These are phyloP conservation scores for Camelina hispida DNA, from an alignment of 345 rosid genomes.

Conservation along the genomic window DNA sequence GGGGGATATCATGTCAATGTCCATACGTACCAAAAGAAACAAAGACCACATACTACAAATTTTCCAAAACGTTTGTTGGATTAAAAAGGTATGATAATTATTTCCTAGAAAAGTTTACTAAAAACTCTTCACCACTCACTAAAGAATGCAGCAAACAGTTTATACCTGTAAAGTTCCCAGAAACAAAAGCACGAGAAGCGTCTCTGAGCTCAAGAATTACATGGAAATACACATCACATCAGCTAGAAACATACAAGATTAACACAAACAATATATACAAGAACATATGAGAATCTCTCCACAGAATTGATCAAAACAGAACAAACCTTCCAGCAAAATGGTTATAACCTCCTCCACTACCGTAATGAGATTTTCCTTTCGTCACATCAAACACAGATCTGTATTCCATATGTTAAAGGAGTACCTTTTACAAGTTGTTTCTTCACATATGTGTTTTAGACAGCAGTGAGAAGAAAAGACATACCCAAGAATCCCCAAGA, in stretches of 20 bases:
- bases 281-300: slow-evolving; percentile 19
- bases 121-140: no score
- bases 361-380: slow-evolving; percentile 92
- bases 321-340: slow-evolving; percentile 94
- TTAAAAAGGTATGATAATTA: no score
- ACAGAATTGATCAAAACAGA: slow-evolving; percentile 14
- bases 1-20: not conserved
- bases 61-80: no score
- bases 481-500: slow-evolving; percentile 89
- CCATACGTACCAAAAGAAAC: not conserved
- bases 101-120: no score
- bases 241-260: slow-evolving; percentile 22
- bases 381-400: slow-evolving; percentile 97
- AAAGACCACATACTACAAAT: not conserved
- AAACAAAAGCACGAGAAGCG: slow-evolving; percentile 93
- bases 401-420: slow-evolving; percentile 14
- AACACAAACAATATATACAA: slow-evolving; percentile 15
- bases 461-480: slow-evolving; percentile 12
- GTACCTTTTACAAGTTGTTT: not conserved
- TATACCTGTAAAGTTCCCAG: slow-evolving; percentile 96
- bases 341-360: slow-evolving; percentile 83
- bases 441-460: not conserved
- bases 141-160: not conserved
- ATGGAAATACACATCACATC: slow-evolving; percentile 20
- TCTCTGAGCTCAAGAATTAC: slow-evolving; percentile 55